Evolutionary conservation across 2,329 filamentous ascomycete genomes (phyloP), one percentile per base, ranked within the genome.

Genomic region (Knufia petricola): DNA sequence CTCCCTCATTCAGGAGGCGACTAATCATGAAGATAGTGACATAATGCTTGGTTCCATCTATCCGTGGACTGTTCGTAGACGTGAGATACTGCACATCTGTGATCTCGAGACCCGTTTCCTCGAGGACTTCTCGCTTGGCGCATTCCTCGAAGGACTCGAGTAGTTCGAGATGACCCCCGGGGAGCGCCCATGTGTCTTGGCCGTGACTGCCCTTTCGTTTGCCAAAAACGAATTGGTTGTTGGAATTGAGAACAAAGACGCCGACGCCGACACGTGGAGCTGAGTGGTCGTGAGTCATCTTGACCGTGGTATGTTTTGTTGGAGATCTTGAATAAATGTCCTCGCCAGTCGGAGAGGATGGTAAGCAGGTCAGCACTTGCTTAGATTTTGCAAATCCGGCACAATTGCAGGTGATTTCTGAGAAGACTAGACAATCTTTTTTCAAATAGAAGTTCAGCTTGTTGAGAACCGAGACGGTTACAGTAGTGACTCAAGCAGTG

Each of bases 131-230:
- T 3, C 85, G 75, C 40, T 67, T 72, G 0, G 84, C 83, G 50
- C 84, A 87, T 0, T 65, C 62, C 17, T 78, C 69, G 26, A 79
- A 72, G 1, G 70, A 70, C 61, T 90, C 85, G 52, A 76, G 75
- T 49, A 77, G 75, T 52, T 90, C 85, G 13, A 89, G 74, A 58
- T 90, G 84, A 0, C 85, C 86, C 19, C 85, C 85, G 0, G 85
- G 84, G 12, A 87, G 75, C 43, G 80, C 81, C 66, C 75, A 79
- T 0, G 76, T 80, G 1, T 77, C 80, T 76, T 26, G 64, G 23
- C 73, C 73, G 49, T 69, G 69, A 39, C 67, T 70, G 23, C 70
- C 69, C 49, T 68, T 67, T 24, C 74, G 63, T 52, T 67, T 63
- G 40, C 74, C 74, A 49, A 76, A 61, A 28, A 76, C 54, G 46